A percentile compares a stretch with the other conserved stretches of the same genome.
These are phyloP conservation scores for Linanthus parryae DNA, from an alignment of 148 eudicot species.

Conservation along the genomic window DNA sequence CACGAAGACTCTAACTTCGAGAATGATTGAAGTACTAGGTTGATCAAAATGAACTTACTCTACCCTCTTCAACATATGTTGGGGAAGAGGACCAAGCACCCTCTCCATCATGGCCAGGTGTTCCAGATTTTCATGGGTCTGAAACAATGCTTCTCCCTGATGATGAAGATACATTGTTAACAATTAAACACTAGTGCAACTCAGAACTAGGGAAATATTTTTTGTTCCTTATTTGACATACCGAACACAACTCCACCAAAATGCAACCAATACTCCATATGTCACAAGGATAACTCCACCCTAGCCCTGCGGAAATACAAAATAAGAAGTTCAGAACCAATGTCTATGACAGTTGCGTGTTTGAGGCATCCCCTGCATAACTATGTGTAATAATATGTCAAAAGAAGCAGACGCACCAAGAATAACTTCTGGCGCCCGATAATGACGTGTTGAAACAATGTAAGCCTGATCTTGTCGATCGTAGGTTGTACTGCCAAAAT, in stretches of 20 bases:
- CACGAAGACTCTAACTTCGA: too few relatives aligned
- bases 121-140: slow-evolving; percentile 66
- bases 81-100: slow-evolving; percentile 54
- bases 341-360: too few relatives aligned
- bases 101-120: slow-evolving; percentile 82
- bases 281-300: slow-evolving; percentile 58
- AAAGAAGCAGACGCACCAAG: slow-evolving; percentile 17
- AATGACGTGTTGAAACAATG: slow-evolving; percentile 76
- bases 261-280: slow-evolving; percentile 59
- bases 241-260: slow-evolving; percentile 49
- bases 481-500: slow-evolving; percentile 88
- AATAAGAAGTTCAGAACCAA: background rate
- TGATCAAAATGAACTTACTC: slow-evolving; percentile 34
- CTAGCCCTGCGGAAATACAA: slow-evolving; percentile 23
- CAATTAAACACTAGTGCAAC: too few relatives aligned
- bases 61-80: slow-evolving; percentile 49
- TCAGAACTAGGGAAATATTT: too few relatives aligned
- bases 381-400: too few relatives aligned
- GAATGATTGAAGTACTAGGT: background rate
- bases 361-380: too few relatives aligned
- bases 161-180: background rate
- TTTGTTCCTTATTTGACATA: slow-evolving; percentile 21
- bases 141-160: slow-evolving; percentile 72
- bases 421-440: slow-evolving; percentile 64
- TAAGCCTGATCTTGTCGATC: slow-evolving; percentile 69